A percentile compares a stretch with the other conserved stretches of the same genome.
Conservation (phyloP, 768 basidiomycete species). For the Pleurotus pulmonarius region DNA sequence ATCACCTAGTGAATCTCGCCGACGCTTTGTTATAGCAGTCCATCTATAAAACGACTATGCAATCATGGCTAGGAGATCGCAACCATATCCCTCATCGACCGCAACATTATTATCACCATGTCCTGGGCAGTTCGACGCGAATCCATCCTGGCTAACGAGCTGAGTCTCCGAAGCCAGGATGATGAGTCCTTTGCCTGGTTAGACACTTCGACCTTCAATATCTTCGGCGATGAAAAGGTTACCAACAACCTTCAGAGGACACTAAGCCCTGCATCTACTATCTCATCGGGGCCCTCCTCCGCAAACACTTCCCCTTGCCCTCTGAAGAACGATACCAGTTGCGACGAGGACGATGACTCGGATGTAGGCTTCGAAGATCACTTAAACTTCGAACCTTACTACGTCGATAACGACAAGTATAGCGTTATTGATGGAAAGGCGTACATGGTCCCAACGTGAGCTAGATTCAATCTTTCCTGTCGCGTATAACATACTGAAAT, state of each 20-base stretch:
- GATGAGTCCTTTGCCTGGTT: constrained; percentile 1
- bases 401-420: background rate
- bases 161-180: background rate
- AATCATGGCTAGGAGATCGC: too few species aligned
- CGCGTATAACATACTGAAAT: background rate
- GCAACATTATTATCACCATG: too few species aligned
- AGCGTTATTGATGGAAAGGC: constrained; percentile 2
- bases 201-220: background rate
- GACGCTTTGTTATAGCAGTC: background rate
- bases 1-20: too few species aligned
- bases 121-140: background rate
- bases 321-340: constrained; percentile 9
- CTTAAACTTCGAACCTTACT: background rate
- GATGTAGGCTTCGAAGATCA: background rate
- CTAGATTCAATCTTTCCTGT: constrained; percentile 1
- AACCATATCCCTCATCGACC: too few species aligned
- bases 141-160: background rate
- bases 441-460: background rate
- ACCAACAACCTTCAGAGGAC: background rate
- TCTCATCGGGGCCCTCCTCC: constrained; percentile 2
- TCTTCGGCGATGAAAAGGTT: constrained; percentile 1
- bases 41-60: too few species aligned
- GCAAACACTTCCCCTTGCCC: background rate
- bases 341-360: constrained; percentile 10
- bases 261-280: constrained; percentile 1